Conservation (phyloP, 2,329 filamentous ascomycete genomes). For the Fusarium miscanthi region DNA sequence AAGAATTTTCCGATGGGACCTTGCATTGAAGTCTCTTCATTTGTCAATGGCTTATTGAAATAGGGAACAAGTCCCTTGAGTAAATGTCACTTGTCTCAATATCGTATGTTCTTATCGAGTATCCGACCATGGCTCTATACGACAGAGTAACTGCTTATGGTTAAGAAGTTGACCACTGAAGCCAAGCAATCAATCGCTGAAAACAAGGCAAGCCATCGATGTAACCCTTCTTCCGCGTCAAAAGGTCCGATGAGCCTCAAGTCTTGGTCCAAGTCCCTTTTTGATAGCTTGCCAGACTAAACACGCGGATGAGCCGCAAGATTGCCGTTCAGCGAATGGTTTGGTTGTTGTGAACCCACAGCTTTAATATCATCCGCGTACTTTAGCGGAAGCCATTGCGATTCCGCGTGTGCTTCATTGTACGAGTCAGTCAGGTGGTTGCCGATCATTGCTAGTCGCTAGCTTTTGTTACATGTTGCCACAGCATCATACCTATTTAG, state of each 20-base stretch:
- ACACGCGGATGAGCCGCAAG: not conserved
- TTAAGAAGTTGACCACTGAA: not conserved
- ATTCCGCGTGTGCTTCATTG: not conserved
- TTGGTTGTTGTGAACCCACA: not conserved
- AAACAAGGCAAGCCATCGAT: not conserved
- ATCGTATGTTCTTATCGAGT: not conserved
- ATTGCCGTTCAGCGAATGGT: not conserved
- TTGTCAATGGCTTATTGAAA: not conserved
- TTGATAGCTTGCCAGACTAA: not conserved
- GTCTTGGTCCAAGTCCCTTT: not conserved
- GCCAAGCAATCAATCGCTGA: not conserved
- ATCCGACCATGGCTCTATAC: not conserved
- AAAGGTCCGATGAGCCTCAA: not conserved
- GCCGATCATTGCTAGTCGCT: not conserved
- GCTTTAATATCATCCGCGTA: not conserved
- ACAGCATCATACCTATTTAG: not conserved
- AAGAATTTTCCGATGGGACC: not conserved
- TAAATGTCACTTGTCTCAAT: not conserved
- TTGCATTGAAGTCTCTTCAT: not conserved
- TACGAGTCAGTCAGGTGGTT: constrained; percentile 4
- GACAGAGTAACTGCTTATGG: not conserved
- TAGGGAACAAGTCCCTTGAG: not conserved
- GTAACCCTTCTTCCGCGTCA: not conserved
- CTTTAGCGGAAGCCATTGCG: not conserved
- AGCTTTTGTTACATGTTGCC: not conserved